Conservation (phyloP, 2,329 filamentous ascomycete species). For the Xylariaceae sp. region DNA sequence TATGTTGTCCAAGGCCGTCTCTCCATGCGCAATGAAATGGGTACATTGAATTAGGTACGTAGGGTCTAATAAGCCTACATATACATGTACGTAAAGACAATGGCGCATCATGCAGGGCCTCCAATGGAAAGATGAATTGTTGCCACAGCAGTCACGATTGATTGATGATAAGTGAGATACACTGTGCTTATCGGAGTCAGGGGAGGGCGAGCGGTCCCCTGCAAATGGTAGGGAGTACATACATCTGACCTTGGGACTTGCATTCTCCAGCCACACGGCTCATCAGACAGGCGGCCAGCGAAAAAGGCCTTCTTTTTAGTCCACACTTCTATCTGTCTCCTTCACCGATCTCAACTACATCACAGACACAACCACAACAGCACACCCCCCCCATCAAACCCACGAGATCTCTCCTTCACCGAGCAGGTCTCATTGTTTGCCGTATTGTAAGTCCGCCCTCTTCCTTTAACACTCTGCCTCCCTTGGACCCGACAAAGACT, state of each 20-base stretch:
- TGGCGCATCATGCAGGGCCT: no score
- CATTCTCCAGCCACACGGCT: conserved; percentile 31
- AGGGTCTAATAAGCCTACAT: no score
- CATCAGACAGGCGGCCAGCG: conserved; percentile 11
- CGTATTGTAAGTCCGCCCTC: conserved; percentile 31
- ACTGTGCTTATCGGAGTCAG: no score
- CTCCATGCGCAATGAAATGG: no score
- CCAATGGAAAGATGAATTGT: no score
- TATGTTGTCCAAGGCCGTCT: no score
- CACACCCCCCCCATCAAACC: conserved; percentile 28
- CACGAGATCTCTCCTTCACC: conserved; percentile 33
- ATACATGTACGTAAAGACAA: no score
- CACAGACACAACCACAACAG: conserved; percentile 21
- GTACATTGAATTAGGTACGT: no score
- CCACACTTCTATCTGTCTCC: conserved; percentile 29
- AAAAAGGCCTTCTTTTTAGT: conserved; percentile 25
- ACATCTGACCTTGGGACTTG: conserved; percentile 14
- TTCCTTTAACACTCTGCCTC: conserved; percentile 6
- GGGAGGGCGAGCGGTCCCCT: neutral
- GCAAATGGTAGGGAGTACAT: neutral
- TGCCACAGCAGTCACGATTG: no score
- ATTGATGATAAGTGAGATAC: no score
- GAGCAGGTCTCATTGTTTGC: conserved; percentile 35
- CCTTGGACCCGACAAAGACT: conserved; percentile 27
- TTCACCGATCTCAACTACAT: conserved; percentile 33